Percentiles rank a stretch among this genome's conserved stretches.
Evolutionary conservation across 257 asterid genomes (phyloP).

Genomic region (Ophiorrhiza pumila): DNA sequence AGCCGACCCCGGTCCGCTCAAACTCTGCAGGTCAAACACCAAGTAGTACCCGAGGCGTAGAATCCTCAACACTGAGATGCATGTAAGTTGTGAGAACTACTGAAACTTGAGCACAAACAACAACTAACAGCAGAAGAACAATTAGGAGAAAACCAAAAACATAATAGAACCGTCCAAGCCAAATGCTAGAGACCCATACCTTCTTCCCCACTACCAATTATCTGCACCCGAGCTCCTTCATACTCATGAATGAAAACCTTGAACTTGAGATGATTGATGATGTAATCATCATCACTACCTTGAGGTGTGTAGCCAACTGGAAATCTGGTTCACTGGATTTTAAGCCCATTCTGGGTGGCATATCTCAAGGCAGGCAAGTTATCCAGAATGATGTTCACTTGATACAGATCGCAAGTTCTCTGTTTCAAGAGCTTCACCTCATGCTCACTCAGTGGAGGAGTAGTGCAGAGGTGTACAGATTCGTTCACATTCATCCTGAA

Average conservation of each 20-base stretch:
- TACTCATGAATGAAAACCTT: slow-evolving; percentile 71
- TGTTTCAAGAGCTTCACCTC: slow-evolving; percentile 74
- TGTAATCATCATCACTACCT: slow-evolving; percentile 61
- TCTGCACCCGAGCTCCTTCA: slow-evolving; percentile 71
- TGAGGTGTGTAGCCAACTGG: slow-evolving; percentile 73
- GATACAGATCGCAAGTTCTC: slow-evolving; percentile 75
- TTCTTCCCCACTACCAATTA: slow-evolving; percentile 72
- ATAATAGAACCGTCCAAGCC: slow-evolving; percentile 82
- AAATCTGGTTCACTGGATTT: slow-evolving; percentile 73
- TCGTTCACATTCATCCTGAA: slow-evolving; percentile 67
- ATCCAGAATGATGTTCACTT: slow-evolving; percentile 76
- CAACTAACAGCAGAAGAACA: slow-evolving; percentile 53
- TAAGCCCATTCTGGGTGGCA: slow-evolving; percentile 62
- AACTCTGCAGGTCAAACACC: slow-evolving; percentile 78
- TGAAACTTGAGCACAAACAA: slow-evolving; percentile 81
- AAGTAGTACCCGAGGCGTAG: slow-evolving; percentile 75
- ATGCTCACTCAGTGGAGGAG: slow-evolving; percentile 53
- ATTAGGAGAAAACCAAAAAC: slow-evolving; percentile 77
- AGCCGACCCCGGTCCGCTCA: slow-evolving; percentile 84
- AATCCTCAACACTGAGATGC: slow-evolving; percentile 90
- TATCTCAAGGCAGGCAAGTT: slow-evolving; percentile 75
- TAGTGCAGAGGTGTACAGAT: slow-evolving; percentile 68
- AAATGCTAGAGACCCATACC: slow-evolving; percentile 74
- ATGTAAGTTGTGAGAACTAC: slow-evolving; percentile 81
- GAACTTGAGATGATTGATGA: slow-evolving; percentile 71